Evolutionary conservation across 179 eudicot species (phyloP).

Genomic region (Drosera spatulata): DNA sequence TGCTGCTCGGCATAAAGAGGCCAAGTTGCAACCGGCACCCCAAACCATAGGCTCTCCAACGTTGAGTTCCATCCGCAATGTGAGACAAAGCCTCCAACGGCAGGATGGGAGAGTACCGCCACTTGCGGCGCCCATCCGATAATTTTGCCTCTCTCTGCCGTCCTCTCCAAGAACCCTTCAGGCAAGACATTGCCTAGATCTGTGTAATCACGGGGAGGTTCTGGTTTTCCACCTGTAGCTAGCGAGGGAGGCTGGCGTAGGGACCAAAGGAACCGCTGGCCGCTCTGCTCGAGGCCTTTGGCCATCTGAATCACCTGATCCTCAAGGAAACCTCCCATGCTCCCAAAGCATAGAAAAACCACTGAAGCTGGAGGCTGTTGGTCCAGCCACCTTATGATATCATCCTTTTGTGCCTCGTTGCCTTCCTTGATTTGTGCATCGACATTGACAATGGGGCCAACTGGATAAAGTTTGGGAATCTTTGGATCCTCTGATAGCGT

Average conservation of each 20-base stretch:
- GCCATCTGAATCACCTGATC: constrained; percentile 6
- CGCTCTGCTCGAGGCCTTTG: neutral
- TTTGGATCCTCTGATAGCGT: constrained; percentile 1
- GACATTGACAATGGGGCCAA: constrained; percentile 14
- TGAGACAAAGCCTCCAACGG: constrained; percentile 1
- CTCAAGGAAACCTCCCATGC: constrained; percentile 2
- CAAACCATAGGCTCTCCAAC: neutral
- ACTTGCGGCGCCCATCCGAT: constrained; percentile 3
- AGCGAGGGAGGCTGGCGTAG: neutral
- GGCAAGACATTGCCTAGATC: neutral
- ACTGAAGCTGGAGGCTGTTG: constrained; percentile 1
- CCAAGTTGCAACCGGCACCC: neutral
- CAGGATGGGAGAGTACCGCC: neutral
- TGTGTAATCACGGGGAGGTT: too few relatives aligned
- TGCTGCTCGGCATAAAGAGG: too few relatives aligned
- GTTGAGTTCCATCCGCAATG: neutral
- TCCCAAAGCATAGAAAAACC: constrained; percentile 9
- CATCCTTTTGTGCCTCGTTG: neutral
- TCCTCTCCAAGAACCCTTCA: constrained; percentile 3
- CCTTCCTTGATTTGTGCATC: neutral
- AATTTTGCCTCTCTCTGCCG: neutral
- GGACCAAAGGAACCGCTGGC: constrained; percentile 2
- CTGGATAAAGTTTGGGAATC: constrained; percentile 14
- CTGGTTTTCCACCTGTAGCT: too few relatives aligned
- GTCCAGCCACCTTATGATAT: constrained; percentile 3